These are phyloP conservation scores for Nemania serpens DNA, from an alignment of 2,329 filamentous ascomycete genomes.

Conservation along the genomic window DNA sequence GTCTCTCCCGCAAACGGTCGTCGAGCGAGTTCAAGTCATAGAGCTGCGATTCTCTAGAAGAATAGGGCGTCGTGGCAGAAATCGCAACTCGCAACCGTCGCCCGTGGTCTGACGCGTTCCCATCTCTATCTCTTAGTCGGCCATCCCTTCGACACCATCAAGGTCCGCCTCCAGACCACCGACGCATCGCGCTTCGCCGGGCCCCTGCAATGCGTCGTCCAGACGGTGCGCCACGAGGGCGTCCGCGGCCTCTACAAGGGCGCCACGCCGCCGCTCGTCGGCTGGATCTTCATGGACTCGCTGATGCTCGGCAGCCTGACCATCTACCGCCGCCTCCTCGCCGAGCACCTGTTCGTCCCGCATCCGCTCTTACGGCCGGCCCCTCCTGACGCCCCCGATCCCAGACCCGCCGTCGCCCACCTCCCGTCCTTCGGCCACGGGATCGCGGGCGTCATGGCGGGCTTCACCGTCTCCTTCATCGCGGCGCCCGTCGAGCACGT, in stretches of 20 bases:
- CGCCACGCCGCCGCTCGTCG: constrained; percentile 85
- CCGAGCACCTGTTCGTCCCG: constrained; percentile 76
- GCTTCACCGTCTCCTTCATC: constrained; percentile 88
- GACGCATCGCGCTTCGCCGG: constrained; percentile 77
- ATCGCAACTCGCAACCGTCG: neutral
- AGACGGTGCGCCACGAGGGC: constrained; percentile 86
- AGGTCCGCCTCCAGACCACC: constrained; percentile 92
- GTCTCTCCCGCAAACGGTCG: neutral
- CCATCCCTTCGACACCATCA: constrained; percentile 91
- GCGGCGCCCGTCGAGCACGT: constrained; percentile 94
- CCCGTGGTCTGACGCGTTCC: neutral
- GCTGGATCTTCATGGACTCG: constrained; percentile 98
- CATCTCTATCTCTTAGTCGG: constrained; percentile 53
- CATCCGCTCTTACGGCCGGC: constrained; percentile 46
- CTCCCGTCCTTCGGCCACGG: constrained; percentile 83
- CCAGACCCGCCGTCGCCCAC: constrained; percentile 35
- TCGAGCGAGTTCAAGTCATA: too few species aligned
- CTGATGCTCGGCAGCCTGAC: constrained; percentile 91
- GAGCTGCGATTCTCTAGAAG: too few species aligned
- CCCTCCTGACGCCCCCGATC: constrained; percentile 46
- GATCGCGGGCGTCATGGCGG: constrained; percentile 84
- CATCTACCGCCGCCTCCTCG: constrained; percentile 82
- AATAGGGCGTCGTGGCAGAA: too few species aligned
- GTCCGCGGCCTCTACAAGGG: constrained; percentile 90
- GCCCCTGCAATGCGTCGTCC: constrained; percentile 80